Evolutionary conservation across 345 rosid species (phyloP).

Genomic region (Tarenaya hassleriana): DNA sequence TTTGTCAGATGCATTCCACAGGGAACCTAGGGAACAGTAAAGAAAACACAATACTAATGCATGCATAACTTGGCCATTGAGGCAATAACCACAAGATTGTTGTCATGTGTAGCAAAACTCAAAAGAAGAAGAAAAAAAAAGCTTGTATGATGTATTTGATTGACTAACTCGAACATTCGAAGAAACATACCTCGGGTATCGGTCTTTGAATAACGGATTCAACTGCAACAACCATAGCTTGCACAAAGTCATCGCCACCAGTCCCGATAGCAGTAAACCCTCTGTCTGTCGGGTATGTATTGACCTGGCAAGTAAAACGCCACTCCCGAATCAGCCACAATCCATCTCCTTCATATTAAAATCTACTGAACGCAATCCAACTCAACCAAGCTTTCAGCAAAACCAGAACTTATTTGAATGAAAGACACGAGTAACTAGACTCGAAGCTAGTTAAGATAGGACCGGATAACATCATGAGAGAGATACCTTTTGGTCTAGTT

Average conservation of each 20-base stretch:
- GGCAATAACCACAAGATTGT: background rate
- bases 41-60: no score
- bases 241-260: conserved; percentile 96
- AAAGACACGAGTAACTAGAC: background rate
- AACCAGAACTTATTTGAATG: background rate
- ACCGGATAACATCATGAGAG: background rate
- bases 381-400: conserved; percentile 4
- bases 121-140: background rate
- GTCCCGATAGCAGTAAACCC: conserved; percentile 96
- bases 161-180: background rate
- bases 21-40: no score
- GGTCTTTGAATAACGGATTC: conserved; percentile 86
- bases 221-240: conserved; percentile 92
- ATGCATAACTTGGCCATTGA: no score
- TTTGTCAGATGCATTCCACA: background rate
- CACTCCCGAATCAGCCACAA: conserved; percentile 16
- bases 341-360: background rate
- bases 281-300: conserved; percentile 87
- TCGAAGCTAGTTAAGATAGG: background rate
- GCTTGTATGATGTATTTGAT: background rate
- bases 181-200: conserved; percentile 63
- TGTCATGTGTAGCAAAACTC: background rate
- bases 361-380: conserved; percentile 5
- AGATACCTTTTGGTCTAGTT: conserved; percentile 85
- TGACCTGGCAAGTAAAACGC: conserved; percentile 48